These are phyloP conservation scores for Tylopilus sp. DNA, from an alignment of 768 basidiomycete species.

Conservation along the genomic window DNA sequence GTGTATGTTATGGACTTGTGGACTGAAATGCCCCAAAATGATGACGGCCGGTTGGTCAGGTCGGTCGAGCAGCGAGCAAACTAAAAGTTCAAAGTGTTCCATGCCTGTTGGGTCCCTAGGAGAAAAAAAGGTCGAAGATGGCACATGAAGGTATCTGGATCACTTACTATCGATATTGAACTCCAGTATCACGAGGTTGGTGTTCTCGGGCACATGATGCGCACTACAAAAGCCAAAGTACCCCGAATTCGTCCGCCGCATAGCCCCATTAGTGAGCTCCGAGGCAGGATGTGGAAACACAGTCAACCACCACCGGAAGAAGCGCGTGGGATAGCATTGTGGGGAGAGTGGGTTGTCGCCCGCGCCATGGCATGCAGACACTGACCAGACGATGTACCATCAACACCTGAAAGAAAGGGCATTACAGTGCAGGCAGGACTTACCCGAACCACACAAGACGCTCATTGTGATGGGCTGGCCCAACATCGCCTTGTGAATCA, in stretches of 20 bases:
- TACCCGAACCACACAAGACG: constrained; percentile 85
- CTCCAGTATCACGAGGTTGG: constrained; percentile 93
- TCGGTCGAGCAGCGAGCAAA: constrained; percentile 87
- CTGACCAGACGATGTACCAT: constrained; percentile 37
- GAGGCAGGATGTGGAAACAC: constrained; percentile 99
- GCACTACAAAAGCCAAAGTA: constrained; percentile 95
- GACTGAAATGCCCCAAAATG: constrained; percentile 92
- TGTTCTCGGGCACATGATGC: constrained; percentile 91
- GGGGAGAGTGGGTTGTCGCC: constrained; percentile 87
- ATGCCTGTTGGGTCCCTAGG: constrained; percentile 65
- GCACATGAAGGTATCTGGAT: background rate
- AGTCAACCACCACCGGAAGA: constrained; percentile 97
- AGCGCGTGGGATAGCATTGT: constrained; percentile 86
- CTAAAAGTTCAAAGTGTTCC: constrained; percentile 87
- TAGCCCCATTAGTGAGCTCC: constrained; percentile 96
- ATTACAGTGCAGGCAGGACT: constrained; percentile 24
- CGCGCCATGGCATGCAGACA: constrained; percentile 91
- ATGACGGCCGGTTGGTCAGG: constrained; percentile 90
- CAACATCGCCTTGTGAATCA: constrained; percentile 78
- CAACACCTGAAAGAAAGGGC: background rate
- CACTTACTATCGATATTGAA: constrained; percentile 89
- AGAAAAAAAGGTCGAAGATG: background rate
- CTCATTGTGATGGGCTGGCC: constrained; percentile 89
- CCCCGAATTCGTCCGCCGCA: constrained; percentile 85
- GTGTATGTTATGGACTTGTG: constrained; percentile 72